Evolutionary conservation across 768 basidiomycete genomes (phyloP).

Genomic region (Boletus vinaceobasis): DNA sequence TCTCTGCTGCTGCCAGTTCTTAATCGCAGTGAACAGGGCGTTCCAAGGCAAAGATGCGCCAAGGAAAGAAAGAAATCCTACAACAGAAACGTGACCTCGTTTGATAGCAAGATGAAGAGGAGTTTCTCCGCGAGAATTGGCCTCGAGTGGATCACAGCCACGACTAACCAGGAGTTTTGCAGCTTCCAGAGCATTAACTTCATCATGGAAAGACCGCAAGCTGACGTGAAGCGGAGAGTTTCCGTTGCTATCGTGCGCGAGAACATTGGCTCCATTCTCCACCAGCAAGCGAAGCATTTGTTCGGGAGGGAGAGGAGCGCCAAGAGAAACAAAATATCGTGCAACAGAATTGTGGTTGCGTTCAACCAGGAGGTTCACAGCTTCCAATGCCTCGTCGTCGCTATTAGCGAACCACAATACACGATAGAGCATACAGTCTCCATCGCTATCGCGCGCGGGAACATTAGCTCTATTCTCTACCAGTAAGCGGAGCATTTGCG

Average conservation of each 20-base stretch:
- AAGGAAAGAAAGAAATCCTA: background rate
- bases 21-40: no score
- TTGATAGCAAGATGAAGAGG: background rate
- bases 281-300: background rate
- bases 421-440: background rate
- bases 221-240: background rate
- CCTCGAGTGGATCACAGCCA: background rate
- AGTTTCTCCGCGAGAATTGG: background rate
- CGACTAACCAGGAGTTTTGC: background rate
- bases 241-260: background rate
- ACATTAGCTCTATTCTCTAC: background rate
- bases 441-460: background rate
- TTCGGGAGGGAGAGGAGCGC: background rate
- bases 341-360: background rate
- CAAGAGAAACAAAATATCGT: background rate
- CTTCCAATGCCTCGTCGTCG: background rate
- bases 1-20: no score
- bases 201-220: accelerated
- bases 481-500: no score
- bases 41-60: background rate
- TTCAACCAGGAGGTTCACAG: background rate
- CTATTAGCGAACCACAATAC: background rate
- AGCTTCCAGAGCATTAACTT: background rate
- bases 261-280: background rate
- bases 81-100: background rate